phyloP scores from a whole-genome alignment of 106 monocot species.

The Dendrobium catenatum region DNA sequence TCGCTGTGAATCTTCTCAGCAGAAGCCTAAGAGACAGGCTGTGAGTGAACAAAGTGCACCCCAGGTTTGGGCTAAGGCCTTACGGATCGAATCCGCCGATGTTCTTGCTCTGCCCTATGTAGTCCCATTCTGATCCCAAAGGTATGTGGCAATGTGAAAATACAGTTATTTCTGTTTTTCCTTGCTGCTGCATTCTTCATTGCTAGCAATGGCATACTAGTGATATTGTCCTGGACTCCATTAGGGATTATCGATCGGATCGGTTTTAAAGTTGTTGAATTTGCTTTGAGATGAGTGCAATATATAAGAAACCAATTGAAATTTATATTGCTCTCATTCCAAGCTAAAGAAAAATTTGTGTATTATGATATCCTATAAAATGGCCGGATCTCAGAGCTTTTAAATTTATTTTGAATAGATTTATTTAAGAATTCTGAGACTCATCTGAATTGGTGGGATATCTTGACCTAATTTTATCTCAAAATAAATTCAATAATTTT shows the following conservation, averaged over 20 bases:
- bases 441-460: too few species aligned
- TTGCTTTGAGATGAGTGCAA: not conserved
- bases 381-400: too few species aligned
- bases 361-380: too few species aligned
- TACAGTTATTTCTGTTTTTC: not conserved
- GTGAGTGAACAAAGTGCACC: conserved; percentile 11
- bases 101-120: conserved; percentile 72
- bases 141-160: conserved; percentile 16
- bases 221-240: not conserved
- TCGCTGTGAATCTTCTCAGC: not conserved
- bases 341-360: too few species aligned
- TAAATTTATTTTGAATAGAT: not conserved
- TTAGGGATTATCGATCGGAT: too few species aligned
- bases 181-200: not conserved
- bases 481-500: too few species aligned
- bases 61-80: conserved; percentile 53
- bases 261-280: not conserved
- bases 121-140: conserved; percentile 51
- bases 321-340: too few species aligned
- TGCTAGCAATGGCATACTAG: not conserved
- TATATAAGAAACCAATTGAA: too few species aligned
- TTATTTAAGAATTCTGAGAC: too few species aligned
- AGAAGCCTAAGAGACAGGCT: conserved; percentile 10
- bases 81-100: conserved; percentile 39
- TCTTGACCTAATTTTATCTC: too few species aligned